phyloP scores from a whole-genome alignment of 2,329 filamentous ascomycete species.

The Fonsecaea nubica region DNA sequence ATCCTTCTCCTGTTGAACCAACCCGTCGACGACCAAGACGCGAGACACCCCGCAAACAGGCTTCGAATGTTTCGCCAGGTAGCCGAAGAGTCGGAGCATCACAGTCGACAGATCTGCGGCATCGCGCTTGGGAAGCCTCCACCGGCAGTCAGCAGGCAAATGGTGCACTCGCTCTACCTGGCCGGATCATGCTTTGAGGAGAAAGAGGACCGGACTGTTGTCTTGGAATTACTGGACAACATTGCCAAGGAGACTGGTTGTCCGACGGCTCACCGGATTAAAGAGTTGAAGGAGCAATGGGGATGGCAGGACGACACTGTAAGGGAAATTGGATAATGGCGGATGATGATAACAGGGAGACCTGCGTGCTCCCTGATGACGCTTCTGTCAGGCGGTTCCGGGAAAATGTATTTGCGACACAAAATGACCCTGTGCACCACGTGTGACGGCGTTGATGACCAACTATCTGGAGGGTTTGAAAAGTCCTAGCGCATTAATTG shows the following conservation, averaged over 20 bases:
- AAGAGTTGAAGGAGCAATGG: constrained; percentile 35
- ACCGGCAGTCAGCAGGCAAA: constrained; percentile 63
- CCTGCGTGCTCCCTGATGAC: neutral
- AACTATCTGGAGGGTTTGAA: neutral
- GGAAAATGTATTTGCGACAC: constrained; percentile 7
- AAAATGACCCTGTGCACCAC: neutral
- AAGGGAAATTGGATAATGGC: constrained; percentile 19
- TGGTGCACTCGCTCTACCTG: constrained; percentile 66
- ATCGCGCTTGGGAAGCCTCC: constrained; percentile 65
- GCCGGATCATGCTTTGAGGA: constrained; percentile 67
- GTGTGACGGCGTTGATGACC: neutral
- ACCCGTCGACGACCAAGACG: constrained; percentile 60
- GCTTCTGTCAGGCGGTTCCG: neutral
- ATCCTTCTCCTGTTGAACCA: constrained; percentile 68
- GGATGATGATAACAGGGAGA: neutral
- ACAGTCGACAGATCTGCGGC: constrained; percentile 67
- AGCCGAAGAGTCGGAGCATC: constrained; percentile 60
- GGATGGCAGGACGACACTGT: constrained; percentile 30
- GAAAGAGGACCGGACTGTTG: constrained; percentile 59
- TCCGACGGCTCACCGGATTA: constrained; percentile 67
- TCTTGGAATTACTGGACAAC: constrained; percentile 62
- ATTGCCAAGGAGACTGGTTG: constrained; percentile 70
- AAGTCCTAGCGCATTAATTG: neutral
- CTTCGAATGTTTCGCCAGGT: constrained; percentile 64
- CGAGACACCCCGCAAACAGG: constrained; percentile 60